Percentiles rank a stretch among this genome's conserved stretches.
These are phyloP conservation scores for Geosmithia morbida DNA, from an alignment of 2,329 filamentous ascomycete genomes.

Conservation along the genomic window DNA sequence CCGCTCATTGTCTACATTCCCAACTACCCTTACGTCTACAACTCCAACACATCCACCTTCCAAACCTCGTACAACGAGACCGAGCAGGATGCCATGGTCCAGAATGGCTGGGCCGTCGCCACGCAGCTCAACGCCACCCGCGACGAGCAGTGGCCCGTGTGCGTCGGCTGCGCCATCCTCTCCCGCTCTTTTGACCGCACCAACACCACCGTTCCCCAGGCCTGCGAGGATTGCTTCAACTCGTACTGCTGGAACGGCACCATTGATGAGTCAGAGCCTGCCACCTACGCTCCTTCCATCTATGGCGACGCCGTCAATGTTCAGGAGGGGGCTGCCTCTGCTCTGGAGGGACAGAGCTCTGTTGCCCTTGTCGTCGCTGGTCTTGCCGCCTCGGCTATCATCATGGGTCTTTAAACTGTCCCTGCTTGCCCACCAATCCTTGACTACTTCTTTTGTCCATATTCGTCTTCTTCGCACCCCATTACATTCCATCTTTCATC, in stretches of 20 bases:
- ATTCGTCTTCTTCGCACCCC: too few species aligned
- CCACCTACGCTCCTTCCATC: constrained; percentile 13
- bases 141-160: constrained; percentile 63
- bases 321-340: neutral
- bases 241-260: constrained; percentile 93
- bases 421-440: neutral
- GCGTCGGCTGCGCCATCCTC: constrained; percentile 79
- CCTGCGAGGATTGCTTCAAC: constrained; percentile 63
- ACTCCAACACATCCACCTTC: constrained; percentile 72
- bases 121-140: constrained; percentile 72
- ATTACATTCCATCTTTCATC: neutral
- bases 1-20: constrained; percentile 81
- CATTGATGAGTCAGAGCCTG: constrained; percentile 17
- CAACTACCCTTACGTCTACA: constrained; percentile 56
- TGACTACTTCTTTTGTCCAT: too few species aligned
- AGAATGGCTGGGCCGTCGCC: constrained; percentile 73
- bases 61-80: constrained; percentile 45
- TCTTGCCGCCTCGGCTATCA: constrained; percentile 8
- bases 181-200: constrained; percentile 62
- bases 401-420: constrained; percentile 1
- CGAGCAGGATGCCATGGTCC: constrained; percentile 66
- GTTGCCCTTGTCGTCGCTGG: constrained; percentile 1
- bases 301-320: constrained; percentile 11
- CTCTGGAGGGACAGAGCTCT: neutral
- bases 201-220: constrained; percentile 49